A percentile compares a stretch with the other conserved stretches of the same genome.
Evolutionary conservation across 352 stramenopile species (phyloP).

Genomic region (Peronosclerospora sorghi): DNA sequence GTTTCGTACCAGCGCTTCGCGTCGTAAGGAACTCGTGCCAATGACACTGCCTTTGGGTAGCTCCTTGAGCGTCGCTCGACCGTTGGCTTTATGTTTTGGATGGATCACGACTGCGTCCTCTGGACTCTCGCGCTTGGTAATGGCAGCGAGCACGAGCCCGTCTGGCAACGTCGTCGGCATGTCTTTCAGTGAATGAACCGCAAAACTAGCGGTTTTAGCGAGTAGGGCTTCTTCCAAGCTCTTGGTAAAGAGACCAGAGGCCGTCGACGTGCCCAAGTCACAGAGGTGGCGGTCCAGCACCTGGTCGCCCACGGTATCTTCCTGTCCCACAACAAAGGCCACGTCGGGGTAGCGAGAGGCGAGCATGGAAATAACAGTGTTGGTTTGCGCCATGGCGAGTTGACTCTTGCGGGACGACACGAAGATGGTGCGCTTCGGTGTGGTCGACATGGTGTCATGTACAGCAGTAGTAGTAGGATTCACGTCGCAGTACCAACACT

Average conservation of each 20-base stretch:
- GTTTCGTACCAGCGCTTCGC: slow-evolving; percentile 63
- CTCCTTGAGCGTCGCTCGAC: slow-evolving; percentile 34
- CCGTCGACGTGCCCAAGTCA: slow-evolving; percentile 54
- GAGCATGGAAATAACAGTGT: slow-evolving; percentile 77
- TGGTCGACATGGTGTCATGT: slow-evolving; percentile 3
- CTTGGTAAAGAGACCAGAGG: slow-evolving; percentile 82
- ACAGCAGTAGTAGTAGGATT: no score
- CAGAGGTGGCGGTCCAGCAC: slow-evolving; percentile 69
- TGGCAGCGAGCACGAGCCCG: slow-evolving; percentile 68
- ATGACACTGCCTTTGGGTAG: slow-evolving; percentile 63
- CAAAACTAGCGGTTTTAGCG: slow-evolving; percentile 53
- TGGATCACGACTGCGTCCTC: slow-evolving; percentile 78
- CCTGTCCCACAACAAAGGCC: slow-evolving; percentile 63
- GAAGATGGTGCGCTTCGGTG: slow-evolving; percentile 45
- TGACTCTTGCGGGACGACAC: slow-evolving; percentile 83
- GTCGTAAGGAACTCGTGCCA: slow-evolving; percentile 74
- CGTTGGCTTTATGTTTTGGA: slow-evolving; percentile 70
- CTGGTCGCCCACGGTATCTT: slow-evolving; percentile 78
- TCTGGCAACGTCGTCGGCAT: slow-evolving; percentile 77
- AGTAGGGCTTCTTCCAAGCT: slow-evolving; percentile 78
- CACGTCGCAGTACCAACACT: no score
- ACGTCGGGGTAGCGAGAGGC: slow-evolving; percentile 48
- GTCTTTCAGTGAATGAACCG: slow-evolving; percentile 85
- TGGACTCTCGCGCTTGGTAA: slow-evolving; percentile 75
- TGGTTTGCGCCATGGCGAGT: slow-evolving; percentile 82